These are phyloP conservation scores for Fistulinella cinereoalba DNA, from an alignment of 1,284 basidiomycete genomes.

Conservation along the genomic window DNA sequence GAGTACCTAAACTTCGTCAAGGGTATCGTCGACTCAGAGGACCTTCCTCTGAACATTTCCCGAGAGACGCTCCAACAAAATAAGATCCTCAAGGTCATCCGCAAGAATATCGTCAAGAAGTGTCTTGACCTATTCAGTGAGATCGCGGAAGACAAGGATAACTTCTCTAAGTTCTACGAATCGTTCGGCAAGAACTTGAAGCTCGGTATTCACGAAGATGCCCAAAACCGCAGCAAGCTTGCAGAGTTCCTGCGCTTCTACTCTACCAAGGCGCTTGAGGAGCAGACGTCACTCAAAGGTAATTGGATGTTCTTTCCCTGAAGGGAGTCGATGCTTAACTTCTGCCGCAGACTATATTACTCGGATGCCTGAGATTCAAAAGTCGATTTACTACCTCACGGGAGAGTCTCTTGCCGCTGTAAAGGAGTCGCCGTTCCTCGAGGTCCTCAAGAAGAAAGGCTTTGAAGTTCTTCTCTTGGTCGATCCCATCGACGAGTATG, in stretches of 20 bases:
- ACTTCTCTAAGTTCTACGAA: conserved; percentile 97
- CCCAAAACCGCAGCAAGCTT: conserved; percentile 98
- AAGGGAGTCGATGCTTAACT: conserved; percentile 3
- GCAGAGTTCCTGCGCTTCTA: conserved; percentile 99
- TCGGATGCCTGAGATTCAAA: conserved; percentile 98
- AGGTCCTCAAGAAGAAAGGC: conserved; percentile 99
- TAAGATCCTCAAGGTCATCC: conserved; percentile 99
- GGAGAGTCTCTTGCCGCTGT: conserved; percentile 94
- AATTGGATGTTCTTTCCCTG: conserved; percentile 20
- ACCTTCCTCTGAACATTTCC: conserved; percentile 99
- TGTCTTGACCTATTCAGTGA: conserved; percentile 93
- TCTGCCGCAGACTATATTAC: conserved; percentile 87
- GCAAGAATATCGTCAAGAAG: conserved; percentile 99
- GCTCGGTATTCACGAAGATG: conserved; percentile 99
- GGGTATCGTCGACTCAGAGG: conserved; percentile 99
- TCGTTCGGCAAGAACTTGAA: conserved; percentile 97
- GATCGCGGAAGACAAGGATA: conserved; percentile 99
- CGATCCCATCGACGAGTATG: conserved; percentile 98
- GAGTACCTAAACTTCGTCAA: conserved; percentile 99
- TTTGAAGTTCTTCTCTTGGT: conserved; percentile 98
- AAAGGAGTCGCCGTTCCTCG: conserved; percentile 97
- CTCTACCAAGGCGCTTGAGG: conserved; percentile 94
- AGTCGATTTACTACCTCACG: conserved; percentile 99
- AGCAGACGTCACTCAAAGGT: conserved; percentile 94
- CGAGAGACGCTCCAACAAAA: conserved; percentile 99